A percentile compares a stretch with the other conserved stretches of the same genome.
Evolutionary conservation across 2,329 filamentous ascomycete genomes (phyloP).

Genomic region (Cladosporium sp.): DNA sequence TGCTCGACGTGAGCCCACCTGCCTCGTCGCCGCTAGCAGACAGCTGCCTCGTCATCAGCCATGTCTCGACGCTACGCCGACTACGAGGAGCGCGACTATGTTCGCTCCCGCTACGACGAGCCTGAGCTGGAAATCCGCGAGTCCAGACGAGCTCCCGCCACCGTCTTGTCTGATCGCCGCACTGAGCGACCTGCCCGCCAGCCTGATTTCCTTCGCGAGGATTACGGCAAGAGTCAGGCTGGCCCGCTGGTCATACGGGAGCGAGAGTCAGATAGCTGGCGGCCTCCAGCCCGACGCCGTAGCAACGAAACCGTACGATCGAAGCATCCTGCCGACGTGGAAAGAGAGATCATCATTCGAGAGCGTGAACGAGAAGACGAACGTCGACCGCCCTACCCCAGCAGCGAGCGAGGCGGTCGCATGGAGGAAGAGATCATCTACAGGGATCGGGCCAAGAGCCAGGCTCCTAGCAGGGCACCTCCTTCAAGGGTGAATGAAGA

Average conservation of each 20-base stretch:
- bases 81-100: slow-evolving; percentile 36
- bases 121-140: slow-evolving; percentile 34
- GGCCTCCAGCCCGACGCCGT: slow-evolving; percentile 24
- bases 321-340: slow-evolving; percentile 7
- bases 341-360: slow-evolving; percentile 13
- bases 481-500: slow-evolving; percentile 23
- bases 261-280: slow-evolving; percentile 33
- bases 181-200: slow-evolving; percentile 38
- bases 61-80: slow-evolving; percentile 44
- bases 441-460: slow-evolving; percentile 28
- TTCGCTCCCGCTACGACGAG: slow-evolving; percentile 36
- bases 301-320: slow-evolving; percentile 21
- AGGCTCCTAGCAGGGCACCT: slow-evolving; percentile 29
- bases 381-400: slow-evolving; percentile 25
- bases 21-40: background rate
- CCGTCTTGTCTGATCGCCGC: slow-evolving; percentile 30
- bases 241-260: slow-evolving; percentile 45
- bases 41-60: slow-evolving; percentile 7
- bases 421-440: slow-evolving; percentile 38
- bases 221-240: slow-evolving; percentile 42
- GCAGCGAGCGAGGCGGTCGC: slow-evolving; percentile 23
- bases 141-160: slow-evolving; percentile 28
- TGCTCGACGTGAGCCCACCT: background rate
- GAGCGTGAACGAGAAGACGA: slow-evolving; percentile 23
- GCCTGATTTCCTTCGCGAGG: slow-evolving; percentile 49